Percentiles rank a stretch among this genome's conserved stretches.
These are phyloP conservation scores for Puccinia hordei DNA, from an alignment of 1,284 basidiomycete species.

Conservation along the genomic window DNA sequence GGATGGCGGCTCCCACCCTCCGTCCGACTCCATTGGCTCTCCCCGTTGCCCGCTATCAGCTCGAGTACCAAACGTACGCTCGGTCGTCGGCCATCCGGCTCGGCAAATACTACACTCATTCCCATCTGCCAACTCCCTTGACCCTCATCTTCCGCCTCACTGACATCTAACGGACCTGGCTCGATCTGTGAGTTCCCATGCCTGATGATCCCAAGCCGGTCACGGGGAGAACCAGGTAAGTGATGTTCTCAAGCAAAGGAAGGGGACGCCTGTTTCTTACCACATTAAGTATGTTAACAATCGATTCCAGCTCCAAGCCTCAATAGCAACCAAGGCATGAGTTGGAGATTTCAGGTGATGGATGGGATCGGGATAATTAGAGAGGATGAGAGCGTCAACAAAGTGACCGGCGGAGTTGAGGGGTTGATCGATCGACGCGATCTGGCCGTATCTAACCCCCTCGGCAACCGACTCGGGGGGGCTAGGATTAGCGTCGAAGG, in stretches of 20 bases:
- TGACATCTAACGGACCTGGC: constrained; percentile 36
- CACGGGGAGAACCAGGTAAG: no score
- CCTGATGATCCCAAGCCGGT: constrained; percentile 1
- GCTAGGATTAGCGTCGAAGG: constrained; percentile 10
- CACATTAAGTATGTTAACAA: constrained; percentile 44
- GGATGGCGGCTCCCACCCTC: background rate
- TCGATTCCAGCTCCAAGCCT: constrained; percentile 48
- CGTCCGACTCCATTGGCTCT: background rate
- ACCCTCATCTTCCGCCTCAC: constrained; percentile 32
- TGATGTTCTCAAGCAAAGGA: background rate
- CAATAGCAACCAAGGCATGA: constrained; percentile 23
- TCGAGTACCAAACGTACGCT: constrained; percentile 30
- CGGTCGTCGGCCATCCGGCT: background rate
- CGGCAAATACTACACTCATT: constrained; percentile 4
- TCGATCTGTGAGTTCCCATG: constrained; percentile 44
- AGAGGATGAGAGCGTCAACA: constrained; percentile 11
- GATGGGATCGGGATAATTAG: background rate
- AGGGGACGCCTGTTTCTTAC: constrained; percentile 3
- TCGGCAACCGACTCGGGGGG: constrained; percentile 28
- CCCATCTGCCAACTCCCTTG: background rate
- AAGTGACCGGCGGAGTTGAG: constrained; percentile 21
- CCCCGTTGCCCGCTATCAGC: constrained; percentile 12
- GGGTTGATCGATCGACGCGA: background rate
- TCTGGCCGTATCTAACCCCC: constrained; percentile 26
- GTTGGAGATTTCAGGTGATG: background rate